Conservation (phyloP, 352 stramenopile species). For the Thalassiosira livingstoniorum region DNA sequence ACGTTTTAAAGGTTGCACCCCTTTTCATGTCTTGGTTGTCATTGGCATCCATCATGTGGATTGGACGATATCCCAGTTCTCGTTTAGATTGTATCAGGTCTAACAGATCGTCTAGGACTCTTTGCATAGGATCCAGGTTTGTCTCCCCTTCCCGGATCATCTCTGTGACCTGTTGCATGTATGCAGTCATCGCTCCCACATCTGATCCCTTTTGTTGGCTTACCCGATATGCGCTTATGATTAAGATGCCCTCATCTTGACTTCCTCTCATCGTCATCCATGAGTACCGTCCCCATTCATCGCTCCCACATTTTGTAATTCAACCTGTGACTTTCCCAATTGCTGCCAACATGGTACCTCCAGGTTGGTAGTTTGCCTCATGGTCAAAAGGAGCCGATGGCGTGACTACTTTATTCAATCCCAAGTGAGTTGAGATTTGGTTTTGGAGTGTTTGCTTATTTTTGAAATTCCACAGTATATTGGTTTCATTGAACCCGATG, state of each 20-base stretch:
- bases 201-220: not conserved
- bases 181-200: conserved; percentile 14
- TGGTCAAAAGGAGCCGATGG: not conserved
- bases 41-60: conserved; percentile 35
- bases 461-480: conserved; percentile 22
- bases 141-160: not conserved
- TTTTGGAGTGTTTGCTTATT: conserved; percentile 15
- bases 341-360: not conserved
- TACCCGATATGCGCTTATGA: conserved; percentile 23
- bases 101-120: not conserved
- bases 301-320: not conserved
- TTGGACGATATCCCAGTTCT: not conserved
- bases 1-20: not conserved
- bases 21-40: not conserved
- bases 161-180: conserved; percentile 1
- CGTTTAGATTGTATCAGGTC: not conserved
- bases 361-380: not conserved
- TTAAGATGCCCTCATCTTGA: conserved; percentile 17
- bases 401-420: not conserved
- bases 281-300: conserved; percentile 11
- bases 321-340: not conserved
- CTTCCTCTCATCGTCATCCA: conserved; percentile 10
- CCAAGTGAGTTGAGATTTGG: conserved; percentile 11
- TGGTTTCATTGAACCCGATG: conserved; percentile 27
- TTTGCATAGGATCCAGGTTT: not conserved